Conservation (phyloP, 2,329 filamentous ascomycete genomes). For the Fusarium camptoceras region DNA sequence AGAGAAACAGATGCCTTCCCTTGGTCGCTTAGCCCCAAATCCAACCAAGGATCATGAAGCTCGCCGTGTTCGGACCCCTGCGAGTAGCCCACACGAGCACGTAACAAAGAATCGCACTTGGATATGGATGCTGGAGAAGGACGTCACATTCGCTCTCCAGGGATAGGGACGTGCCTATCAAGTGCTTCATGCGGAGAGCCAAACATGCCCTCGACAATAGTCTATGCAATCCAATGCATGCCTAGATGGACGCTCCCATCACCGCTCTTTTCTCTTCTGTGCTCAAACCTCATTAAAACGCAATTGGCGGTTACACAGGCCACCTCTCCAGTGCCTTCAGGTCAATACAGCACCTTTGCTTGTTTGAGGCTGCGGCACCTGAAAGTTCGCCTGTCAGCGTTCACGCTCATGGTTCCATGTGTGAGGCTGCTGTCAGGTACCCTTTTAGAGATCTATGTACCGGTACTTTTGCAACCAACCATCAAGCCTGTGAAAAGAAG, state of each 20-base stretch:
- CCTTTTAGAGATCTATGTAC: constrained; percentile 25
- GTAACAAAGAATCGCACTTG: constrained; percentile 38
- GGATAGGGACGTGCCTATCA: constrained; percentile 28
- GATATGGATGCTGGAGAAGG: constrained; percentile 36
- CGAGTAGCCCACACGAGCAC: constrained; percentile 43
- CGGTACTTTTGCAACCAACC: constrained; percentile 24
- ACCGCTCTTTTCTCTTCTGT: constrained; percentile 35
- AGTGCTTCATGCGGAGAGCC: constrained; percentile 32
- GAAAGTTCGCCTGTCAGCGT: constrained; percentile 24
- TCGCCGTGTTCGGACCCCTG: constrained; percentile 39
- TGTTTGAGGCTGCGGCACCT: constrained; percentile 30
- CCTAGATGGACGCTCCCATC: constrained; percentile 11
- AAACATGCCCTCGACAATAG: constrained; percentile 12
- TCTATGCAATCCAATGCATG: constrained; percentile 10
- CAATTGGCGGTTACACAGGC: constrained; percentile 20
- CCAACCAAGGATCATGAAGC: constrained; percentile 38
- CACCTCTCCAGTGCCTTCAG: constrained; percentile 7
- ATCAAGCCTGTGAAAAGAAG: constrained; percentile 2
- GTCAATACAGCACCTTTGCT: constrained; percentile 23
- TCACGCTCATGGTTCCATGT: constrained; percentile 14
- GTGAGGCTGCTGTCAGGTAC: constrained; percentile 29
- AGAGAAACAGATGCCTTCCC: constrained; percentile 21
- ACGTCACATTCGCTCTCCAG: constrained; percentile 35
- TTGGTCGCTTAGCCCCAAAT: constrained; percentile 39
- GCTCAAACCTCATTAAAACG: not conserved